Evolutionary conservation across 1,284 basidiomycete species (phyloP).

Genomic region (Malassezia globosa): DNA sequence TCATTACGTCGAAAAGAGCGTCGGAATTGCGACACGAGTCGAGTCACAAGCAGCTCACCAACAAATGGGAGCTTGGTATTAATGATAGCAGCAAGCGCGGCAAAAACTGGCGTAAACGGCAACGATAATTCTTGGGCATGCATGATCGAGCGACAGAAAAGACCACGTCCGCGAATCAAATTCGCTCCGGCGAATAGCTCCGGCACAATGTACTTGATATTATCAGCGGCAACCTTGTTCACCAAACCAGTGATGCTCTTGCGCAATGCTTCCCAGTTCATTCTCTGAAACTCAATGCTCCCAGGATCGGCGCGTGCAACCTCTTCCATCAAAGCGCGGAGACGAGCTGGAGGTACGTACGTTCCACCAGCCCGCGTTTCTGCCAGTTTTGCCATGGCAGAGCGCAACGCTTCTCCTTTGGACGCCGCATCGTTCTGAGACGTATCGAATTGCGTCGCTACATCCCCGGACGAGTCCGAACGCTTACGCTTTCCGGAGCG

Average conservation of each 20-base stretch:
- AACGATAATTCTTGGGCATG: slow-evolving; percentile 92
- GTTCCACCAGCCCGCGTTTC: slow-evolving; percentile 70
- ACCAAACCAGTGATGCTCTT: slow-evolving; percentile 99
- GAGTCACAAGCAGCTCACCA: slow-evolving; percentile 76
- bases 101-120: slow-evolving; percentile 94
- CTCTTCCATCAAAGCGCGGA: slow-evolving; percentile 81
- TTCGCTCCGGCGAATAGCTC: slow-evolving; percentile 53
- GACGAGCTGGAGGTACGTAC: slow-evolving; percentile 80
- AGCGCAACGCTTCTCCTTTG: slow-evolving; percentile 32
- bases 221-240: slow-evolving; percentile 73
- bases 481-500: slow-evolving; percentile 15
- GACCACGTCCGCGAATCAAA: slow-evolving; percentile 41
- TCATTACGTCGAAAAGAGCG: slow-evolving; percentile 92
- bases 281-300: slow-evolving; percentile 79
- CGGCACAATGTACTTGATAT: slow-evolving; percentile 93
- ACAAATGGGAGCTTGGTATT: slow-evolving; percentile 96
- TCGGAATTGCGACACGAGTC: slow-evolving; percentile 87
- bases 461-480: slow-evolving; percentile 5
- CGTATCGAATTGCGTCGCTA: too few species aligned
- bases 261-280: slow-evolving; percentile 94
- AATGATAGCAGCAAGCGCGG: slow-evolving; percentile 81
- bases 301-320: slow-evolving; percentile 65
- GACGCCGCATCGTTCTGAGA: not conserved
- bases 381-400: slow-evolving; percentile 33
- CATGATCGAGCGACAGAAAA: slow-evolving; percentile 70